Evolutionary conservation across 1,284 basidiomycete genomes (phyloP).

Genomic region (Sparassis latifolia): DNA sequence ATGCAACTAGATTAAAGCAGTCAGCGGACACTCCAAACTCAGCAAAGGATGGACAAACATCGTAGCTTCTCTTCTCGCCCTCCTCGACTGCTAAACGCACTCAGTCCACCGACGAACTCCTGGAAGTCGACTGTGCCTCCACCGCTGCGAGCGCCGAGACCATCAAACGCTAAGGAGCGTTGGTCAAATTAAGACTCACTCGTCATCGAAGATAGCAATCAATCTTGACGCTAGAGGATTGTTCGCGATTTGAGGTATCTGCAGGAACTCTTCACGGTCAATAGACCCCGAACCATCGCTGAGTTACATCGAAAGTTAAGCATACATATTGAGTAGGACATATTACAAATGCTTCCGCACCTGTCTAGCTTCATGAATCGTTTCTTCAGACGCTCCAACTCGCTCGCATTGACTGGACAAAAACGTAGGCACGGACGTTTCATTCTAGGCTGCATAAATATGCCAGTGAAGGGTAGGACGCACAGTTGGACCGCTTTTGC

Average conservation of each 20-base stretch:
- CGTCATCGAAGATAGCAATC: conserved; percentile 99
- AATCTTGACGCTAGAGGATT: conserved; percentile 95
- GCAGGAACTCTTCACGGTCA: conserved; percentile 97
- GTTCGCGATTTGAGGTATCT: conserved; percentile 98
- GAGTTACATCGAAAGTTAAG: not conserved
- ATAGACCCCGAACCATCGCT: conserved; percentile 96
- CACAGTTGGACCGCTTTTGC: conserved; percentile 89
- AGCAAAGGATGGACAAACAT: conserved; percentile 50
- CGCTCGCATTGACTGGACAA: conserved; percentile 77
- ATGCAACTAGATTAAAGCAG: conserved; percentile 60
- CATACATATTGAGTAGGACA: not conserved
- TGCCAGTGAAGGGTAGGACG: conserved; percentile 24
- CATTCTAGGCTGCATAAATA: not conserved
- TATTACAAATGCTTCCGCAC: conserved; percentile 25
- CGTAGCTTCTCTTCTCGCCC: conserved; percentile 94
- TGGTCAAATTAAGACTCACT: conserved; percentile 50
- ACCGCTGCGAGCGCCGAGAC: conserved; percentile 49
- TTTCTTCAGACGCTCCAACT: conserved; percentile 94
- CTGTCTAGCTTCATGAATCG: conserved; percentile 99
- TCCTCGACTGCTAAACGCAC: conserved; percentile 95
- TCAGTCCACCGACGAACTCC: conserved; percentile 96
- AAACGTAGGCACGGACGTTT: conserved; percentile 4
- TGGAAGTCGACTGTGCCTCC: conserved; percentile 99
- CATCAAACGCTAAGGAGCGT: not conserved
- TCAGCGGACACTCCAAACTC: not conserved